Conservation (phyloP, 2,329 filamentous ascomycete genomes). For the Claviceps paspali region DNA sequence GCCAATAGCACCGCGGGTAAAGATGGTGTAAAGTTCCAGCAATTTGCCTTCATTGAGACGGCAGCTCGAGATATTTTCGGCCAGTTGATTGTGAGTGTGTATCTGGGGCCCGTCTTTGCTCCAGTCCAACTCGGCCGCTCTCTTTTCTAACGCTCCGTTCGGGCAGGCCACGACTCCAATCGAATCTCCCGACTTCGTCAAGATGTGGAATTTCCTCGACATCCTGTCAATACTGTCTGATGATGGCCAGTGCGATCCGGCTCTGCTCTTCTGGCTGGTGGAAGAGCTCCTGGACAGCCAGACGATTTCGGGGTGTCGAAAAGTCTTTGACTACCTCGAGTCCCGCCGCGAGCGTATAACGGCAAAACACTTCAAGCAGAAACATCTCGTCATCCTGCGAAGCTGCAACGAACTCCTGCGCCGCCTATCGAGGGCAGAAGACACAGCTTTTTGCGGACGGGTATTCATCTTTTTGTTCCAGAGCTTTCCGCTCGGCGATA, state of each 20-base stretch:
- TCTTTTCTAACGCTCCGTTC: slow-evolving; percentile 7
- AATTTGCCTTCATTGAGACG: slow-evolving; percentile 64
- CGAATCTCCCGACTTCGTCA: slow-evolving; percentile 60
- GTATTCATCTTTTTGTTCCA: slow-evolving; percentile 99
- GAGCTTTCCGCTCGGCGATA: slow-evolving; percentile 89
- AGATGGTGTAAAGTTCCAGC: slow-evolving; percentile 26
- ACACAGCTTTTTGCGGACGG: slow-evolving; percentile 90
- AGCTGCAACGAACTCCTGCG: slow-evolving; percentile 93
- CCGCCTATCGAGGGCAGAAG: slow-evolving; percentile 83
- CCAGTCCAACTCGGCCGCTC: background rate
- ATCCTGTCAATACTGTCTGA: slow-evolving; percentile 81
- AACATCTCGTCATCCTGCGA: slow-evolving; percentile 77
- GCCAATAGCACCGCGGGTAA: too few species aligned
- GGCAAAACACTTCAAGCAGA: slow-evolving; percentile 63
- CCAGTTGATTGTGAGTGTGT: slow-evolving; percentile 53
- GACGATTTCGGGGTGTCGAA: slow-evolving; percentile 80
- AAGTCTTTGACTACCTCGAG: slow-evolving; percentile 88
- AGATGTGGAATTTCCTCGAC: slow-evolving; percentile 88
- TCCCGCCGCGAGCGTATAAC: slow-evolving; percentile 82
- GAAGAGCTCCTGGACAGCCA: slow-evolving; percentile 95
- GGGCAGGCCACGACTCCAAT: slow-evolving; percentile 60
- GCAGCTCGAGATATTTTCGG: slow-evolving; percentile 73
- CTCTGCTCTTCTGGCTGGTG: slow-evolving; percentile 74
- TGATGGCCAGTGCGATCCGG: slow-evolving; percentile 60
- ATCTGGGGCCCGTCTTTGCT: background rate